Evolutionary conservation across 1,284 basidiomycete genomes (phyloP).

Genomic region (Stygiomarasmius scandens): DNA sequence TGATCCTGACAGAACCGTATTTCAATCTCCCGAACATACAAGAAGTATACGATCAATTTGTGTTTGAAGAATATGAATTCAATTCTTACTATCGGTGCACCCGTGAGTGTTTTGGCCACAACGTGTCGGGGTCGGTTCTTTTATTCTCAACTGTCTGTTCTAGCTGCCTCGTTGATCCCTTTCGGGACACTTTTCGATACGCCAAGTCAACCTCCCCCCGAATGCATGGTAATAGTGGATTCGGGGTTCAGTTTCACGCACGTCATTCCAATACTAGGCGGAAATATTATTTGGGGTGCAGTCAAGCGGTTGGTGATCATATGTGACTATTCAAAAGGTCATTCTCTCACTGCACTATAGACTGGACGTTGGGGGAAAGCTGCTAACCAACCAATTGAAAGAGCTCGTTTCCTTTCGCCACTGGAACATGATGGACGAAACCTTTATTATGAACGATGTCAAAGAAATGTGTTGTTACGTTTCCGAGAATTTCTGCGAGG

Average conservation of each 20-base stretch:
- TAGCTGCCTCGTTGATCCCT: conserved; percentile 80
- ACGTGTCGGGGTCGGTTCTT: not conserved
- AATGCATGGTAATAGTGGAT: conserved; percentile 85
- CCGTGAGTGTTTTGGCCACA: conserved; percentile 53
- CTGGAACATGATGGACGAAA: conserved; percentile 98
- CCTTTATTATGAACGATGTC: conserved; percentile 88
- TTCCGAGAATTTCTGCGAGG: conserved; percentile 69
- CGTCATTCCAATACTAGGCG: conserved; percentile 81
- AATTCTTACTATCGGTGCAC: conserved; percentile 79
- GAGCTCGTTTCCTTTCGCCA: conserved; percentile 93
- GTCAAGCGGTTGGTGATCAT: conserved; percentile 66
- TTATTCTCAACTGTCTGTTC: conserved; percentile 15
- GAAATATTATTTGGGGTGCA: conserved; percentile 75
- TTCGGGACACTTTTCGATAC: conserved; percentile 65
- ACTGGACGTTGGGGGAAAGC: conserved; percentile 91
- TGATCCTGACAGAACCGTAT: conserved; percentile 91
- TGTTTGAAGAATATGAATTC: conserved; percentile 97
- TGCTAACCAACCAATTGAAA: conserved; percentile 93
- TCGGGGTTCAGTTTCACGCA: conserved; percentile 94
- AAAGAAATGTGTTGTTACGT: conserved; percentile 91
- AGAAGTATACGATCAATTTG: conserved; percentile 89
- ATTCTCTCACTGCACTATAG: conserved; percentile 40
- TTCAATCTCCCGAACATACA: conserved; percentile 92
- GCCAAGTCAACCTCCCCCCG: conserved; percentile 54
- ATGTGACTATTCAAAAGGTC: not conserved